Conservation (phyloP, 2,329 filamentous ascomycete species). For the Colletotrichum lentis region DNA sequence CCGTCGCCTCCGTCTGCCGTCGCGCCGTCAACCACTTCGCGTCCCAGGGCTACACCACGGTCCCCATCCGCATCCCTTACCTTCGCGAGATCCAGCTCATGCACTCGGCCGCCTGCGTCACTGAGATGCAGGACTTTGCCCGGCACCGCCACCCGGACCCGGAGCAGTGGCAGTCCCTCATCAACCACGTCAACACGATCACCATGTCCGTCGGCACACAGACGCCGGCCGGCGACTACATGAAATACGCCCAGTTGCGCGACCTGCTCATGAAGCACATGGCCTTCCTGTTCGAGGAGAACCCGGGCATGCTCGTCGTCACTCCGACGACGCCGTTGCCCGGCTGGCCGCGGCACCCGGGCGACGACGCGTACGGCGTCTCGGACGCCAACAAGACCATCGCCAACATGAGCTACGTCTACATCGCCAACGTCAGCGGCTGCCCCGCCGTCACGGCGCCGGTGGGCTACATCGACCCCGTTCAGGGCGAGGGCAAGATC, state of each 20-base stretch:
- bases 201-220: constrained; percentile 71
- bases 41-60: constrained; percentile 57
- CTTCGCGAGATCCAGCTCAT: constrained; percentile 77
- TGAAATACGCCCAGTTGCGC: constrained; percentile 77
- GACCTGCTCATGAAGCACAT: constrained; percentile 82
- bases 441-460: constrained; percentile 79
- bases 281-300: constrained; percentile 70
- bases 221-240: constrained; percentile 73
- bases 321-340: constrained; percentile 79
- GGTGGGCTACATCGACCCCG: constrained; percentile 72
- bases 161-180: constrained; percentile 59
- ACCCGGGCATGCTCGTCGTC: constrained; percentile 81
- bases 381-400: constrained; percentile 77
- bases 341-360: constrained; percentile 72
- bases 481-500: constrained; percentile 65
- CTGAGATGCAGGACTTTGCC: constrained; percentile 65
- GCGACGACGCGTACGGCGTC: constrained; percentile 74
- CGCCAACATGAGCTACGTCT: constrained; percentile 85
- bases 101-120: constrained; percentile 79
- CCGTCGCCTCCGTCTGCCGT: constrained; percentile 70
- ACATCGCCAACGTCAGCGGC: constrained; percentile 83
- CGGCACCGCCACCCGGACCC: constrained; percentile 55
- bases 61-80: constrained; percentile 72
- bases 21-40: constrained; percentile 67
- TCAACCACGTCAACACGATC: constrained; percentile 74